These are phyloP conservation scores for Solanum tacnaense DNA, from an alignment of 257 asterid species.

Conservation along the genomic window DNA sequence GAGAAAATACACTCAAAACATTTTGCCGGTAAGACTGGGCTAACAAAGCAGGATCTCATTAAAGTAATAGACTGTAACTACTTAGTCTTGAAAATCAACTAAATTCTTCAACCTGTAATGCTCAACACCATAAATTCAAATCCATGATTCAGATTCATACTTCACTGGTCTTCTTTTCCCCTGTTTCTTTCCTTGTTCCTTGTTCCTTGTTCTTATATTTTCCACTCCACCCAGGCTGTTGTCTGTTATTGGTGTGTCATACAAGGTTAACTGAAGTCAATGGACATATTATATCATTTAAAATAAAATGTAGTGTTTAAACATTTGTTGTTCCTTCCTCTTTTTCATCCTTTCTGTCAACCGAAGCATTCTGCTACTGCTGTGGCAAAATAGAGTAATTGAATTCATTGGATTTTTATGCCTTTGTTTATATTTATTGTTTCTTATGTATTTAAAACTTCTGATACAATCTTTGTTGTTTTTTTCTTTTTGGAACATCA, in stretches of 20 bases:
- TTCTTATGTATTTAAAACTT: not conserved
- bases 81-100: not conserved
- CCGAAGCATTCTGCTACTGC: not conserved
- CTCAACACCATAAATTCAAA: not conserved
- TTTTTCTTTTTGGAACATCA: slow-evolving; percentile 22
- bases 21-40: not conserved
- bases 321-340: not conserved
- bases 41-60: not conserved
- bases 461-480: not conserved
- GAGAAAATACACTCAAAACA: not conserved
- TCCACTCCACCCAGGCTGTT: not conserved
- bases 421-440: not conserved
- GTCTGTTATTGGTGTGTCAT: not conserved
- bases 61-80: not conserved
- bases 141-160: not conserved
- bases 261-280: not conserved
- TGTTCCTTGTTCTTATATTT: not conserved
- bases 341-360: not conserved
- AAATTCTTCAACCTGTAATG: not conserved
- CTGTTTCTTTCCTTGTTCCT: not conserved
- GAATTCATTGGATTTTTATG: not conserved
- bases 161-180: not conserved
- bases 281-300: not conserved
- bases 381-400: not conserved
- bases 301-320: not conserved